Percentiles rank a stretch among this genome's conserved stretches.
These are phyloP conservation scores for Pecoramyces ruminantium DNA, from an alignment of 192 early-diverging fungal genomes.

Conservation along the genomic window DNA sequence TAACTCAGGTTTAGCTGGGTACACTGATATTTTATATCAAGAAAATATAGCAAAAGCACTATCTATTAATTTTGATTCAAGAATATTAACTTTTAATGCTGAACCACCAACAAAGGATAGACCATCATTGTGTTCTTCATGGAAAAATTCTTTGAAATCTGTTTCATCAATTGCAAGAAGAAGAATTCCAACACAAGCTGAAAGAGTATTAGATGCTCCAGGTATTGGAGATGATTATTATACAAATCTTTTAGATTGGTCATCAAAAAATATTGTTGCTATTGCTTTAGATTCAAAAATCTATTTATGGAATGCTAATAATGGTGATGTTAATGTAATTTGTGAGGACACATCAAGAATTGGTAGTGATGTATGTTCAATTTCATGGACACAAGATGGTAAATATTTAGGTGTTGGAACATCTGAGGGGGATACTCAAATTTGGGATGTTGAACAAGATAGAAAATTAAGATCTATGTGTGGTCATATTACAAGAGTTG, in stretches of 20 bases:
- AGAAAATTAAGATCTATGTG: constrained; percentile 67
- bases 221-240: constrained; percentile 39
- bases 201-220: constrained; percentile 77
- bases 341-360: constrained; percentile 5
- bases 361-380: constrained; percentile 8
- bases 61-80: constrained; percentile 56
- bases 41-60: constrained; percentile 65
- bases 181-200: constrained; percentile 61
- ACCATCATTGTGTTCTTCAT: constrained; percentile 29
- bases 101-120: constrained; percentile 46
- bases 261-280: constrained; percentile 20
- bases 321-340: constrained; percentile 23
- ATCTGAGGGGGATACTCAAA: constrained; percentile 61
- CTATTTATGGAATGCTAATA: constrained; percentile 33
- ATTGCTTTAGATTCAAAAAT: constrained; percentile 27
- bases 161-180: constrained; percentile 20
- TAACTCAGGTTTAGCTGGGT: not conserved
- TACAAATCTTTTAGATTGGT: constrained; percentile 35
- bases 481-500: constrained; percentile 63
- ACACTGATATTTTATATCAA: constrained; percentile 35
- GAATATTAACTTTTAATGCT: constrained; percentile 64
- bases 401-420: constrained; percentile 44
- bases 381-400: constrained; percentile 25
- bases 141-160: constrained; percentile 24
- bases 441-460: constrained; percentile 73